phyloP scores from a whole-genome alignment of 2,329 filamentous ascomycete species.

The Ophiosphaerella herpotricha region DNA sequence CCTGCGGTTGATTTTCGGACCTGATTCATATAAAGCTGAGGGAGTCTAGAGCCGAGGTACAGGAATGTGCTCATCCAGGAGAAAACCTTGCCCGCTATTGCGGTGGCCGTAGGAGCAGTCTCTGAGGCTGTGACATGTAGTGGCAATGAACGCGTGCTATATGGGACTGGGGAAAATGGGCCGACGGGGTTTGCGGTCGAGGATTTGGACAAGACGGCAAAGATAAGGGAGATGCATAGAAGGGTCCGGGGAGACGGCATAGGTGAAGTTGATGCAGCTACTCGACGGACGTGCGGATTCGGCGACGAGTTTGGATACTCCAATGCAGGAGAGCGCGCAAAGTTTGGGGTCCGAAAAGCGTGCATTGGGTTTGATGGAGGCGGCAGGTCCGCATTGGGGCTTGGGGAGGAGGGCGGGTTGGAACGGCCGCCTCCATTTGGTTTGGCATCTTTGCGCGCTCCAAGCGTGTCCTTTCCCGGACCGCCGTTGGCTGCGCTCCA shows the following conservation, averaged over 20 bases:
- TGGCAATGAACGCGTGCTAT: constrained; percentile 16
- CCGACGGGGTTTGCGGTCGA: constrained; percentile 36
- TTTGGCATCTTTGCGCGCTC: constrained; percentile 36
- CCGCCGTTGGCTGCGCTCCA: constrained; percentile 23
- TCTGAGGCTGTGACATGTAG: constrained; percentile 9
- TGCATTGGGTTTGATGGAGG: constrained; percentile 38
- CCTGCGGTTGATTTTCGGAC: constrained; percentile 66
- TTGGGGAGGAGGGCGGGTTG: constrained; percentile 14
- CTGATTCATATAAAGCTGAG: constrained; percentile 70
- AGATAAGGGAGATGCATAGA: constrained; percentile 52
- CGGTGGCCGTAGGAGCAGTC: constrained; percentile 24
- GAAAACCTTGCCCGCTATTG: constrained; percentile 47
- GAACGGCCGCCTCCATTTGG: constrained; percentile 11
- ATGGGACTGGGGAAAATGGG: constrained; percentile 28
- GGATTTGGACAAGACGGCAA: constrained; percentile 49
- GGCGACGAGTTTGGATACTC: constrained; percentile 31
- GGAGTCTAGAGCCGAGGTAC: constrained; percentile 49
- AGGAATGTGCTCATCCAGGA: constrained; percentile 52
- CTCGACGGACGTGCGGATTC: constrained; percentile 37
- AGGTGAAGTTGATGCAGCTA: constrained; percentile 47
- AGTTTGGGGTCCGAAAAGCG: constrained; percentile 45
- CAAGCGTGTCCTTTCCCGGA: constrained; percentile 20
- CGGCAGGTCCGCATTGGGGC: constrained; percentile 24
- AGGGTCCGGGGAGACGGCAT: constrained; percentile 53
- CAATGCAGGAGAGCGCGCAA: constrained; percentile 38